phyloP scores from a whole-genome alignment of 179 eudicot species.

The Spergularia azorica region DNA sequence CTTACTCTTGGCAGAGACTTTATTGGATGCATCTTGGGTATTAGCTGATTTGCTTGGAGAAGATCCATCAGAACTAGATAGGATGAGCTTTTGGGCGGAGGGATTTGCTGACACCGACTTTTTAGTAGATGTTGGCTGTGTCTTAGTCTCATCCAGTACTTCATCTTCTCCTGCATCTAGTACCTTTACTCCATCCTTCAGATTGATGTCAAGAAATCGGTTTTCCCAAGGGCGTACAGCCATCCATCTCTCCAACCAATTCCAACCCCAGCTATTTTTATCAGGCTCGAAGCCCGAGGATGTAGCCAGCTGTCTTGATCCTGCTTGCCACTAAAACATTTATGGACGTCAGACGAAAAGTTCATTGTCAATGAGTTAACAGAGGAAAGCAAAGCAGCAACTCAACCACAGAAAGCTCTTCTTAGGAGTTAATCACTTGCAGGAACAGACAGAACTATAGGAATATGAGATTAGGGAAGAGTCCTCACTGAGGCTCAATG shows the following conservation, averaged over 20 bases:
- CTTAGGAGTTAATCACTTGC: not conserved
- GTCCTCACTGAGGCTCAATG: too few relatives aligned
- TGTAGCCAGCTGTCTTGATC: conserved; percentile 72
- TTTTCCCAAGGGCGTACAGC: conserved; percentile 99
- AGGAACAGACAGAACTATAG: not conserved
- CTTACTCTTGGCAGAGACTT: conserved; percentile 37
- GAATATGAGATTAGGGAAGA: too few relatives aligned
- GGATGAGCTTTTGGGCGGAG: conserved; percentile 45
- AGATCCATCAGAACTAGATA: conserved; percentile 64
- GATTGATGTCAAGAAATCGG: conserved; percentile 72
- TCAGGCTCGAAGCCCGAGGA: conserved; percentile 80
- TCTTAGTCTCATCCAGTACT: conserved; percentile 42
- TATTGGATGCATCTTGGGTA: conserved; percentile 43
- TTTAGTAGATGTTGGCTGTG: conserved; percentile 50
- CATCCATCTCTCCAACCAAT: conserved; percentile 99
- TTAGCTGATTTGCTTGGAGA: conserved; percentile 33
- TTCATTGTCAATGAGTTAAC: conserved; percentile 1
- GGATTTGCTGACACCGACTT: conserved; percentile 48
- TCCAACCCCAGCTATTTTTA: conserved; percentile 97
- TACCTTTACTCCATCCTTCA: conserved; percentile 35
- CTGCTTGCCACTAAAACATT: conserved; percentile 90
- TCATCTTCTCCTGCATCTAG: conserved; percentile 52
- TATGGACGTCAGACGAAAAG: conserved; percentile 18
- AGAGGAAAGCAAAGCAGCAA: not conserved
- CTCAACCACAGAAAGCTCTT: not conserved